Evolutionary conservation across 345 rosid genomes (phyloP).

Genomic region (Aurinia saxatilis): DNA sequence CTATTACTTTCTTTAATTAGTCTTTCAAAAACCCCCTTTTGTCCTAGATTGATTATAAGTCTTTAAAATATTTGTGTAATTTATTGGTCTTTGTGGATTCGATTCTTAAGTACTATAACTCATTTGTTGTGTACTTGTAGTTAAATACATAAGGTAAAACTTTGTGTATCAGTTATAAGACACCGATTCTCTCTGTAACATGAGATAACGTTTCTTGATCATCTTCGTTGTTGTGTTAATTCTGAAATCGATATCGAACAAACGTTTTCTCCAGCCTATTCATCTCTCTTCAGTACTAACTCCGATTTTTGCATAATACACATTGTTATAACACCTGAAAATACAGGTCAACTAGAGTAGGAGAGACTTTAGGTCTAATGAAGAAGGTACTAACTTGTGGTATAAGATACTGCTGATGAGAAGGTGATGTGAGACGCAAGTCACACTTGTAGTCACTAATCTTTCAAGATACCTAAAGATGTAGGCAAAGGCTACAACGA

Average conservation of each 20-base stretch:
- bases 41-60: no score
- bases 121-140: no score
- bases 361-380: not conserved
- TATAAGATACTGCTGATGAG: conserved; percentile 35
- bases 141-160: no score
- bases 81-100: no score
- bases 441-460: conserved; percentile 6
- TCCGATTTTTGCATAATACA: conserved; percentile 39
- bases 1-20: no score
- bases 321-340: conserved; percentile 32
- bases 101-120: no score
- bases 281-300: conserved; percentile 40
- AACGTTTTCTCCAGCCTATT: conserved; percentile 34
- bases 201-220: conserved; percentile 29
- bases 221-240: conserved; percentile 27
- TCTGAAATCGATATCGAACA: conserved; percentile 35
- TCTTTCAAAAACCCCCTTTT: no score
- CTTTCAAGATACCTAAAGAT: conserved; percentile 27
- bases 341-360: not conserved
- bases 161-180: conserved; percentile 7
- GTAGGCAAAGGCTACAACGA: conserved; percentile 25
- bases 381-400: conserved; percentile 26
- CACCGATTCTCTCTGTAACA: conserved; percentile 17
- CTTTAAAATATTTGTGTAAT: no score
- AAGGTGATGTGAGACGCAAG: conserved; percentile 35